Evolutionary conservation across 2,329 filamentous ascomycete genomes (phyloP), one percentile per base, ranked within the genome.

Genomic region (Colletotrichum sp.): DNA sequence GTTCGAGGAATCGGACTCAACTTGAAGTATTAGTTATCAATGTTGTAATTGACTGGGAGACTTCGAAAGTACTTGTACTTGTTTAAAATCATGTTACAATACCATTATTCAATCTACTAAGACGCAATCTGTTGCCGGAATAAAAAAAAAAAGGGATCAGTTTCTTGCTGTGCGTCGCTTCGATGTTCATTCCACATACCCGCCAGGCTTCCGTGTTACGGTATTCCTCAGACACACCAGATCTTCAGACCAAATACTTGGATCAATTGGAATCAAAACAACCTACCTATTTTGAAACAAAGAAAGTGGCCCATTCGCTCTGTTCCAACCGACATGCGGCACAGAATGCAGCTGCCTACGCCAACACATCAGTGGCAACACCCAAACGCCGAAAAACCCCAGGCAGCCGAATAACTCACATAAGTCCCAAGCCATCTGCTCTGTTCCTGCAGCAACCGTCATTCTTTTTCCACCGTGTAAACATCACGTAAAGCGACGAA

Each of bases 151-250:
- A 9, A 18, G 9, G 0, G 5, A 44, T 1, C 5, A n/a, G 3
- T 44, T 44, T 18, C 3, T 12, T 44, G 9, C 18, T 44, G 39
- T n/a, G 18, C 39, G 9, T 12, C 5, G 39, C 39, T n/a, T 4
- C 5, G 0, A 44, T n/a, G 0, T 12, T n/a, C 5, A 44, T 12
- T 44, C 3, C 18, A 44, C 0, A 0, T 8, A n/a, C 9, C 39
- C 18, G 10, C 3, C 18, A 44, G 39, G 39, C 9, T 44, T n/a
- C 18, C 5, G 0, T 1, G 6, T 44, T 4, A 44, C 8, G 9
- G 18, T 44, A 4, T 44, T 18, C 18, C 39, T 1, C 3, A n/a
- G 18, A 44, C 39, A 44, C 1, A n/a, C 0, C 8, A 44, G 0
- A 0, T 44, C 3, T 18, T 10, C 39, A n/a, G 18, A 18, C 39